Conservation (phyloP, 768 basidiomycete genomes). For the Favolaschia claudopus region DNA sequence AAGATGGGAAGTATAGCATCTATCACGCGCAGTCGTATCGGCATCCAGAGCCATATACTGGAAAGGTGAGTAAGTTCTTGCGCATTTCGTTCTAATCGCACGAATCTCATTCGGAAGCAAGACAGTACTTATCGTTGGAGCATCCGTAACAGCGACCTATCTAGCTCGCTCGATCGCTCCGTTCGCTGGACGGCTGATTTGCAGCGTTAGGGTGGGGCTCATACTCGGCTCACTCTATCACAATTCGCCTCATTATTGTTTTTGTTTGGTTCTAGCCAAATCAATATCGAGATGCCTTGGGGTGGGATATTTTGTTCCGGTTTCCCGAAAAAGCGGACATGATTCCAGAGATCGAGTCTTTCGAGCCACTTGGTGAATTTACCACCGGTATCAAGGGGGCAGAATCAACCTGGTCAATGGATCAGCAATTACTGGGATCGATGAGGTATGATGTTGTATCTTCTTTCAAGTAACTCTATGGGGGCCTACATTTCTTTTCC, state of each 20-base stretch:
- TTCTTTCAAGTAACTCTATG: neutral
- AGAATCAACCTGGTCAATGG: constrained; percentile 37
- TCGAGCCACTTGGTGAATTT: constrained; percentile 25
- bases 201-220: constrained; percentile 21
- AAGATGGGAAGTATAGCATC: constrained; percentile 22
- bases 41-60: constrained; percentile 33
- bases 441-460: constrained; percentile 23
- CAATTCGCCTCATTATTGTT: neutral
- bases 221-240: constrained; percentile 12
- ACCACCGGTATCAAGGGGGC: constrained; percentile 26
- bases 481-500: neutral
- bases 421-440: constrained; percentile 33
- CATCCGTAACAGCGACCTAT: constrained; percentile 18
- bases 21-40: constrained; percentile 42
- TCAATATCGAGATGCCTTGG: constrained; percentile 14
- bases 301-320: constrained; percentile 23
- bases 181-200: constrained; percentile 13
- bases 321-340: constrained; percentile 34
- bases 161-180: constrained; percentile 23
- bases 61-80: constrained; percentile 30
- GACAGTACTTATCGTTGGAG: constrained; percentile 29
- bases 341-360: constrained; percentile 35
- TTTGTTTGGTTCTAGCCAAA: constrained; percentile 25
- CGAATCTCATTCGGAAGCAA: neutral
- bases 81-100: neutral